Evolutionary conservation across 306 rosid genomes (phyloP), one percentile per base, ranked within the genome.

Genomic region (Citrullus mucosospermus): DNA sequence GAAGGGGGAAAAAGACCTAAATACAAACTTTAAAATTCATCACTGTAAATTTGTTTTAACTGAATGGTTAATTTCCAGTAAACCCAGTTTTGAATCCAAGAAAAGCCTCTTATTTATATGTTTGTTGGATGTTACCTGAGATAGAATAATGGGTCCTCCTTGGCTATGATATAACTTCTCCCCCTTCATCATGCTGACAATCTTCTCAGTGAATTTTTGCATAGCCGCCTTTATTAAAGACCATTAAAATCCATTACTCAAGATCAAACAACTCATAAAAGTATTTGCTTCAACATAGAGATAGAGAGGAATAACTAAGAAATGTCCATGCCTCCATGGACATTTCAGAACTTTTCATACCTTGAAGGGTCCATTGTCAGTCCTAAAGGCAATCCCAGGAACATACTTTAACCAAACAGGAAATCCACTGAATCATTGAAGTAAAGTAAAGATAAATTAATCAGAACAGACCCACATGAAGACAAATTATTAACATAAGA

Each of bases 381-480:
- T 96, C 89, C 99, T 91, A 81, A 96, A 96, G 63, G 80, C 83
- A 41, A 96, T 91, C 46, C 92, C 98, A 0, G 93, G 97, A 51
- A 96, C 89, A 85, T 84, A 96, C 82, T 96, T 96, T 17, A 96
- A 89, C 99, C 99, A 96, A 79, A 96, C 92, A 76, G 99, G 99
- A 78, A 96, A 92, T 75, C 99, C 99, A 80, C 99, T 96, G 90
- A 60, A 78, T 36, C 76, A 55, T 78, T 59, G 82, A 25, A 43
- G 65, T 38, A 54, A 59, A 63, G 28, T 50, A 53, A 36, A 13
- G 28, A 75, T 43, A 43, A 38, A 68, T n/a, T 9, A 48, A 28
- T 17, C 28, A 74, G 61, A 74, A 53, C 63, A 53, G 50, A 74
- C 10, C 46, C 73, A 51, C 63, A 51, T 57, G 15, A 34, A 17